A percentile compares a stretch with the other conserved stretches of the same genome.
phyloP scores from a whole-genome alignment of 164 flowering plant genomes.

The Tetrastigma voinierianum region DNA sequence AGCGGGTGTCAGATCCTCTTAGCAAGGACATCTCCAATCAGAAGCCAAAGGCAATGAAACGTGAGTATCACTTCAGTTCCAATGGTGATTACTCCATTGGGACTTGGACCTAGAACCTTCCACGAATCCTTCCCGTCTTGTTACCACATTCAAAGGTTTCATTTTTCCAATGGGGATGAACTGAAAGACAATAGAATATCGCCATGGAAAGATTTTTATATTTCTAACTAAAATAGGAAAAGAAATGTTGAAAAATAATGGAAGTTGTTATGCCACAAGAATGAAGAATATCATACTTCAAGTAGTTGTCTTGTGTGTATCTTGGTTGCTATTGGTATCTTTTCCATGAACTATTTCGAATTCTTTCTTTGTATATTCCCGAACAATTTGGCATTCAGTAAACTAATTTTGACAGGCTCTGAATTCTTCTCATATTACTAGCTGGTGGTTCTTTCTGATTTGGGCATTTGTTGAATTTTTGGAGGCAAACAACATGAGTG shows the following conservation, averaged over 20 bases:
- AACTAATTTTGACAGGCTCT: not conserved
- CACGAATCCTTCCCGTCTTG: too few species aligned
- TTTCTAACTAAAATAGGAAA: not conserved
- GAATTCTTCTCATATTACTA: not conserved
- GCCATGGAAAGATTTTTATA: not conserved
- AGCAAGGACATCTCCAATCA: constrained; percentile 19
- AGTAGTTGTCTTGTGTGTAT: not conserved
- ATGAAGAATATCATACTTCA: not conserved
- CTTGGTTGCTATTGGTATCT: not conserved
- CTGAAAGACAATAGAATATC: not conserved
- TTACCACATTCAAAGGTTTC: too few species aligned
- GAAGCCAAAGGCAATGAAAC: constrained; percentile 19
- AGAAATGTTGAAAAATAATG: not conserved
- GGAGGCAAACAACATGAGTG: too few species aligned
- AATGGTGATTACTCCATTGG: too few species aligned
- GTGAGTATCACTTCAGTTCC: constrained; percentile 22
- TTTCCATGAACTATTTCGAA: not conserved
- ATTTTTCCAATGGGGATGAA: too few species aligned
- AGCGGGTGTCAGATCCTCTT: constrained; percentile 12
- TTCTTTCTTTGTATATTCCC: not conserved
- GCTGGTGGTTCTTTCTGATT: too few species aligned
- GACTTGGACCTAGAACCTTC: too few species aligned
- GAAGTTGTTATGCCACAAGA: too few species aligned
- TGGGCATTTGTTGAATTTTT: too few species aligned
- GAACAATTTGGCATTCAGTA: not conserved